Evolutionary conservation across 1,284 basidiomycete genomes (phyloP).

Genomic region (Trichosporon sp.): DNA sequence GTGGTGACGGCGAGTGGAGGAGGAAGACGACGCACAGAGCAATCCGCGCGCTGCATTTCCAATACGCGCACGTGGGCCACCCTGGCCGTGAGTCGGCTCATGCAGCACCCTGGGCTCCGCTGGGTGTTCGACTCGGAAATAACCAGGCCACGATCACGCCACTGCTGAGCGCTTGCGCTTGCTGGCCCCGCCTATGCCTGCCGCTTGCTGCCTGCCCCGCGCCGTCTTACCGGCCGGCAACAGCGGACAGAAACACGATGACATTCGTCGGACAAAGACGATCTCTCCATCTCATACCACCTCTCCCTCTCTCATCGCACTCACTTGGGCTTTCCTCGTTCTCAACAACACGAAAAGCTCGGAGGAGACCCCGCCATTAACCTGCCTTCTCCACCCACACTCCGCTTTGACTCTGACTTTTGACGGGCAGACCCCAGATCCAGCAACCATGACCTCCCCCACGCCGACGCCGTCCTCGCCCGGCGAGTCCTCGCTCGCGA

Average conservation of each 20-base stretch:
- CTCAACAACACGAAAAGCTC: constrained; percentile 2
- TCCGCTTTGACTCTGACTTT: not conserved
- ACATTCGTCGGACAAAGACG: not conserved
- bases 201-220: not conserved
- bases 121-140: not conserved
- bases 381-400: not conserved
- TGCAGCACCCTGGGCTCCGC: not conserved
- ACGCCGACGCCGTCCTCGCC: constrained; percentile 30
- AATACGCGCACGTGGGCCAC: not conserved
- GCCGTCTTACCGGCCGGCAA: not conserved
- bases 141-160: not conserved
- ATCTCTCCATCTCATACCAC: too few species aligned
- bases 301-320: not conserved
- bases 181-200: not conserved
- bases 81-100: not conserved
- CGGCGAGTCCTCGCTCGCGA: constrained; percentile 36
- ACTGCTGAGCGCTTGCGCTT: not conserved
- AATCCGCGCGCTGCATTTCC: not conserved
- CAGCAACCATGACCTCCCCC: constrained; percentile 8
- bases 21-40: not conserved
- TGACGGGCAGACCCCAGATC: not conserved
- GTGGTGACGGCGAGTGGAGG: not conserved
- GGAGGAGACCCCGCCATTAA: not conserved
- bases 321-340: not conserved
- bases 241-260: constrained; percentile 3